Base-by-base conservation (phyloP, 2,329 filamentous ascomycete species). In the Drechmeria coniospora region DNA sequence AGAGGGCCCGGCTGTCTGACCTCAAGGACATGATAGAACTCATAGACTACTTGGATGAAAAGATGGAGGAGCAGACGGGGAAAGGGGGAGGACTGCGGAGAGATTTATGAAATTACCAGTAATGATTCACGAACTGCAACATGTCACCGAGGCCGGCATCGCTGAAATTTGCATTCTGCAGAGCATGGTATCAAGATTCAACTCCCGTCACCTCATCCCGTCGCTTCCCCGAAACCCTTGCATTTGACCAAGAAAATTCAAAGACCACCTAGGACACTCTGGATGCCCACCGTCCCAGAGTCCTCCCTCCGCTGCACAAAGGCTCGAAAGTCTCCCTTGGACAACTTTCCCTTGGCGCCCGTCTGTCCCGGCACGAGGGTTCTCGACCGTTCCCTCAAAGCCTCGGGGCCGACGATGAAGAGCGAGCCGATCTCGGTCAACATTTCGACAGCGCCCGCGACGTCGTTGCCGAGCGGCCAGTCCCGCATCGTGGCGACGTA, bases 341-440 rank as follows among this genome's bases (percentile, higher is more conserved):
- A 63, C 44, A 71, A 53, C 49, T 65, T 73, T 45, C 63, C 70
- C 15, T 61, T 61, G 18, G 45, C 56, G 20, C 50, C 54, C 27
- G 44, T 49, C 32, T 39, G 51, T 28, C 44, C 60, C 32, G 50
- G 51, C 35, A 47, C 61, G 33, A 78, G 52, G 33, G 68, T 72
- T 31, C 77, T 61, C 29, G 74, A 67, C 42, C 79, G 67, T 53
- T 86, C 79, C 27, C 72, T 62, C 34, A 86, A 56, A 20, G 79
- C 79, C 51, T 86, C 79, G 8, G 77, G 72, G 2, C 83, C 82
- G 44, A 98, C 82, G 37, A 98, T 92, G 50, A 98, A 98, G 29
- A 98, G 57, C 46, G 86, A 94, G 8, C 86, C 87, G 32, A 98
- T 83, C 60, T 98, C 90, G 15, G 83, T 77, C 34, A 98, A 57